phyloP scores from a whole-genome alignment of 306 rosid species.

The Betula pendula region DNA sequence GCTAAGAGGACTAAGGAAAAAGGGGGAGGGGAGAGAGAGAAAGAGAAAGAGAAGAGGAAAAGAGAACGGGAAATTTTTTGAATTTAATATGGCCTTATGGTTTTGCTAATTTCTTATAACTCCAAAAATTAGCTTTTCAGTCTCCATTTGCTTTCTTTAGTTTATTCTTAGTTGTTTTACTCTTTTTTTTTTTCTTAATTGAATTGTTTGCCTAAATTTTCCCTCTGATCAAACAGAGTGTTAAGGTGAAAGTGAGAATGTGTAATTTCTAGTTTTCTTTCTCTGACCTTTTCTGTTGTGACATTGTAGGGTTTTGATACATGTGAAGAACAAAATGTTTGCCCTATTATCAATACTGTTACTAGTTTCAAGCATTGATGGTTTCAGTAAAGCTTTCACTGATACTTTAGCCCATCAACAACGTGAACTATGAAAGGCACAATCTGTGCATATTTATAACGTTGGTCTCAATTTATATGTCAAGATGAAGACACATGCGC shows the following conservation, averaged over 20 bases:
- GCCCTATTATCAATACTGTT: background rate
- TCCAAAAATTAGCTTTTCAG: background rate
- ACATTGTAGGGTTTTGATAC: background rate
- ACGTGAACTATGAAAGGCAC: slow-evolving; percentile 4
- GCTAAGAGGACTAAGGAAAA: no score
- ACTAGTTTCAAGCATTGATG: background rate
- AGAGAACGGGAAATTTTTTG: background rate
- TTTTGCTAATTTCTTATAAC: background rate
- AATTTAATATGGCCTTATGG: background rate
- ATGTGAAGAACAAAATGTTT: background rate
- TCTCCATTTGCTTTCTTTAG: background rate
- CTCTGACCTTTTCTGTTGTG: background rate
- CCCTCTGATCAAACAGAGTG: background rate
- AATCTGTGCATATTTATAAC: background rate
- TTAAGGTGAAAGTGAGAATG: background rate
- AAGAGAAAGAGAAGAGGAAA: background rate
- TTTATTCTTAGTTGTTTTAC: background rate
- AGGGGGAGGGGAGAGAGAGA: no score
- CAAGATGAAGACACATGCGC: slow-evolving; percentile 52
- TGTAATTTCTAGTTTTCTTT: background rate
- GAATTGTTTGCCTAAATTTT: background rate
- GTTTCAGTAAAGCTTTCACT: background rate
- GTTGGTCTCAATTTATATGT: background rate
- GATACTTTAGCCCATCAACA: background rate
- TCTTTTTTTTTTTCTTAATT: background rate